phyloP scores from a whole-genome alignment of 2,329 filamentous ascomycete genomes.

The Colletotrichum noveboracense region DNA sequence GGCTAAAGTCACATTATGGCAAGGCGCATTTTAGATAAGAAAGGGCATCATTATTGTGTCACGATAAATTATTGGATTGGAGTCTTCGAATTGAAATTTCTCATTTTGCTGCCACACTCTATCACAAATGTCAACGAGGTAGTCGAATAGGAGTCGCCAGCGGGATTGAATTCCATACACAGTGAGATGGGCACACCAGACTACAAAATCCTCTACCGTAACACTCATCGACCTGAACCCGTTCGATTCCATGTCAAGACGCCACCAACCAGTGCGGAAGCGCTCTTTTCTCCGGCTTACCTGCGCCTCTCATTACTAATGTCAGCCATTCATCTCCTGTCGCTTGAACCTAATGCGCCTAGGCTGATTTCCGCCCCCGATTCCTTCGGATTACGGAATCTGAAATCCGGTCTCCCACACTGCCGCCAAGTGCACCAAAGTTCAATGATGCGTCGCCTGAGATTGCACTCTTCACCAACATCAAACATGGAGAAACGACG shows the following conservation, averaged over 20 bases:
- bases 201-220: not conserved
- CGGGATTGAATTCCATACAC: not conserved
- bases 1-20: not conserved
- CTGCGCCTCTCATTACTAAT: not conserved
- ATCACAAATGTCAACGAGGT: too few species aligned
- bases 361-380: not conserved
- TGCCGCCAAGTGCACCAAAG: not conserved
- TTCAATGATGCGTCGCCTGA: not conserved
- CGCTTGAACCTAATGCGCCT: not conserved
- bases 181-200: not conserved
- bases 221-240: not conserved
- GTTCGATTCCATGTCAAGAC: not conserved
- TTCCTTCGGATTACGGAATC: not conserved
- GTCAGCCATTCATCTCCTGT: not conserved
- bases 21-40: not conserved
- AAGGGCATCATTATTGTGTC: accelerated
- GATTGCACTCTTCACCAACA: not conserved
- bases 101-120: accelerated
- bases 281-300: not conserved
- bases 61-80: not conserved
- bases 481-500: not conserved
- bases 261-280: not conserved
- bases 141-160: not conserved
- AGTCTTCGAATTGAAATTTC: accelerated
- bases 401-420: not conserved